These are phyloP conservation scores for Trypanosoma scelopori DNA, from an alignment of 208 protist genomes.

Conservation along the genomic window DNA sequence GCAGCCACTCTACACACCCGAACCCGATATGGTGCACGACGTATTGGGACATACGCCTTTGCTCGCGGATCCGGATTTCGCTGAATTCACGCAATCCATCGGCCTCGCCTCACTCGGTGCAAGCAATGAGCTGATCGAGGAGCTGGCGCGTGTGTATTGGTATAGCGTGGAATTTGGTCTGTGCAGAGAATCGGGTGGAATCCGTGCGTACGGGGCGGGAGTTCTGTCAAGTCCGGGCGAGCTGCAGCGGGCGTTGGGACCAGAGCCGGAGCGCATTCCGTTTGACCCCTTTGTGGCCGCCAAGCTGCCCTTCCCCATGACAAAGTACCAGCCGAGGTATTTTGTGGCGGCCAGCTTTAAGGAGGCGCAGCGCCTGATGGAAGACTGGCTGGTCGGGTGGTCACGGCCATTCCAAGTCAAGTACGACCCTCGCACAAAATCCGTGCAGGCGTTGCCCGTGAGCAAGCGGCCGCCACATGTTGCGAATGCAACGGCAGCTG, in stretches of 20 bases:
- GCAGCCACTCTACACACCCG: constrained; percentile 95
- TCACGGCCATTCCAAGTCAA: constrained; percentile 80
- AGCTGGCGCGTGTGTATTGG: constrained; percentile 94
- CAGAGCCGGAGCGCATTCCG: constrained; percentile 46
- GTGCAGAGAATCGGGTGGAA: constrained; percentile 83
- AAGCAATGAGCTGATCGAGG: constrained; percentile 91
- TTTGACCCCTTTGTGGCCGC: constrained; percentile 70
- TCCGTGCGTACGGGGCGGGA: constrained; percentile 94
- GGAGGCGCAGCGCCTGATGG: constrained; percentile 85
- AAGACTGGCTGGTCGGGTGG: constrained; percentile 73
- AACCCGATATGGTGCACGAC: constrained; percentile 96
- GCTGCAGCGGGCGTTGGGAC: constrained; percentile 67
- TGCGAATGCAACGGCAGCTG: neutral
- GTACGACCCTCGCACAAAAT: constrained; percentile 92
- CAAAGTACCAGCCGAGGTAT: constrained; percentile 93
- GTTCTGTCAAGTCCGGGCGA: constrained; percentile 94
- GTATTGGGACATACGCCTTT: constrained; percentile 96
- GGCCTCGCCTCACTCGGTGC: constrained; percentile 97
- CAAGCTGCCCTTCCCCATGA: constrained; percentile 90
- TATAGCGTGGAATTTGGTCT: constrained; percentile 97
- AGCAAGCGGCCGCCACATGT: constrained; percentile 42
- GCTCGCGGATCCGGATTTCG: constrained; percentile 95
- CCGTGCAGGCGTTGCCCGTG: constrained; percentile 78
- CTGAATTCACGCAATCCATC: constrained; percentile 96
- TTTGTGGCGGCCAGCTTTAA: constrained; percentile 93